Evolutionary conservation across 2,329 filamentous ascomycete species (phyloP).

Genomic region (Sporothrix pseudoabietina): DNA sequence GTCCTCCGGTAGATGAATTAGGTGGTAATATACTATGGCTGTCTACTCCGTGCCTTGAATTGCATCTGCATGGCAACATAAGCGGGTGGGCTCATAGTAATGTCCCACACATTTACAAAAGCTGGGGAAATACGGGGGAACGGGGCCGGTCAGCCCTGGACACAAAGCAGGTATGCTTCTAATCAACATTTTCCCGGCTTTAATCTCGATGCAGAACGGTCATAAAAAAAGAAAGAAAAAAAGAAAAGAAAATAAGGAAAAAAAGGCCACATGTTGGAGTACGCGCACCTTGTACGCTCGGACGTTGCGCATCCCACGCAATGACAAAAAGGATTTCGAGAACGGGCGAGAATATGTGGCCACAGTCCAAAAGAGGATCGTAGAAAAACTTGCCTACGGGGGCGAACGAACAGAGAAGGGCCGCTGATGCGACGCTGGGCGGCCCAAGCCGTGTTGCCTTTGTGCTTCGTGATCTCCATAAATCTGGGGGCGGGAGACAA

Average conservation of each 20-base stretch:
- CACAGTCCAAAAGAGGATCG: background rate
- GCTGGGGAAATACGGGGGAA: conserved; percentile 18
- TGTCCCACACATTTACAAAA: background rate
- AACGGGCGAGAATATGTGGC: background rate
- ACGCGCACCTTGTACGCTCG: conserved; percentile 11
- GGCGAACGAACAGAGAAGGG: background rate
- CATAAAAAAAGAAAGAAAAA: background rate
- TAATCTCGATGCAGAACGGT: background rate
- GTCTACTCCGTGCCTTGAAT: background rate
- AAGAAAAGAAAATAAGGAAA: background rate
- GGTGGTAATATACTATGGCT: background rate
- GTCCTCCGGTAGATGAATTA: background rate
- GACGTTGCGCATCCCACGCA: conserved; percentile 10
- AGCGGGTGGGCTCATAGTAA: background rate
- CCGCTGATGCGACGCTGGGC: conserved; percentile 22
- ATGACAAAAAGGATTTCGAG: background rate
- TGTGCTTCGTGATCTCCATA: conserved; percentile 22
- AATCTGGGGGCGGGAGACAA: conserved; percentile 21
- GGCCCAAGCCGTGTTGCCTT: conserved; percentile 23
- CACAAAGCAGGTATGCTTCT: background rate
- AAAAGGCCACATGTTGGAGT: background rate
- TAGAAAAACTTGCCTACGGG: background rate
- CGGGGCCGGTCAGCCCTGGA: background rate
- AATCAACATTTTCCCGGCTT: background rate
- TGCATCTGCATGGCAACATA: background rate